phyloP scores from a whole-genome alignment of 768 basidiomycete genomes.

The Coprinopsis sp. region DNA sequence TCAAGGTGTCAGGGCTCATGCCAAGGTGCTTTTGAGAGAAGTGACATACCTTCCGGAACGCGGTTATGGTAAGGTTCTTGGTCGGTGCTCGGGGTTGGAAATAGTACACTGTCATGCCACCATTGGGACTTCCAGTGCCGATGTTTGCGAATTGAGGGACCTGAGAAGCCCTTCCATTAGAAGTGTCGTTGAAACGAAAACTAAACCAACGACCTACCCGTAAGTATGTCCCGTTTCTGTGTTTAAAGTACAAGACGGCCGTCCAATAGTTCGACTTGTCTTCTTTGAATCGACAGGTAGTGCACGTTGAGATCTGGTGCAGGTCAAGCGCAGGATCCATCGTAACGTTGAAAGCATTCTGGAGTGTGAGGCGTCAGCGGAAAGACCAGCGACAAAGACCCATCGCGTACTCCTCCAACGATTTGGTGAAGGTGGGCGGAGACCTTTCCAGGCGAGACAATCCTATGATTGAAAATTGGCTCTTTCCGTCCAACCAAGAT shows the following conservation, averaged over 20 bases:
- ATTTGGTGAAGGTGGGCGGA: constrained; percentile 5
- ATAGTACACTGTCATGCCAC: constrained; percentile 10
- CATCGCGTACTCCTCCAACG: constrained; percentile 3
- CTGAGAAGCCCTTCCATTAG: too few species aligned
- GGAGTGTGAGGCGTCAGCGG: not conserved
- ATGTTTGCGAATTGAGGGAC: constrained; percentile 9
- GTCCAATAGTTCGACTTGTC: constrained; percentile 9
- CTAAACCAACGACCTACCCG: not conserved
- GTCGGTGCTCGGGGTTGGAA: constrained; percentile 1
- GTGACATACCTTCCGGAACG: constrained; percentile 8
- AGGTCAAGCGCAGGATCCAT: not conserved
- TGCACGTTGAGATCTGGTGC: not conserved
- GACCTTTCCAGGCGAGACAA: constrained; percentile 2
- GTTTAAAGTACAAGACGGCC: constrained; percentile 5
- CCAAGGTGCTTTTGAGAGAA: not conserved
- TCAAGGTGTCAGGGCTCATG: not conserved
- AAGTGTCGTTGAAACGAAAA: too few species aligned
- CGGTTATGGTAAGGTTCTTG: not conserved
- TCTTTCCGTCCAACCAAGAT: not conserved
- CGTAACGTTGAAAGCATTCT: not conserved
- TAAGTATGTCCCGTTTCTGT: constrained; percentile 1
- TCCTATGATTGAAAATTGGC: not conserved
- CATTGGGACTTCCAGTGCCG: not conserved
- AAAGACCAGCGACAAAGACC: not conserved
- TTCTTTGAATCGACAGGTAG: constrained; percentile 5